These are phyloP conservation scores for Scheffersomyces illinoinensis DNA, from an alignment of 1,139 yeast species.

Conservation along the genomic window DNA sequence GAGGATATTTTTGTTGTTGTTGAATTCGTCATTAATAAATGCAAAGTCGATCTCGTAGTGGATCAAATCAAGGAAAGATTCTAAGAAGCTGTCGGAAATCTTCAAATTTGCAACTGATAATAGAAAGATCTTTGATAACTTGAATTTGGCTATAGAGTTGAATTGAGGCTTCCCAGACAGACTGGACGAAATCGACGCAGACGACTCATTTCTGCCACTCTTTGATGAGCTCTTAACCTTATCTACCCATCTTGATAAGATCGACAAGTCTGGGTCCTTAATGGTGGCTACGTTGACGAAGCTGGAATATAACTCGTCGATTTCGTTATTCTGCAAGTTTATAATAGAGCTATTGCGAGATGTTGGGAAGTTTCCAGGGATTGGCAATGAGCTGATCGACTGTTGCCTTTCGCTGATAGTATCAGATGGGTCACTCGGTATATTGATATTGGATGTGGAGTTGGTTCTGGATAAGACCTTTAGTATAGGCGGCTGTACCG, in stretches of 20 bases:
- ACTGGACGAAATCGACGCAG: not conserved
- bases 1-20: constrained; percentile 40
- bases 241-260: constrained; percentile 50
- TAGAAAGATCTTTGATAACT: constrained; percentile 64
- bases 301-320: constrained; percentile 68
- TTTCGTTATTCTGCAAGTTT: constrained; percentile 35
- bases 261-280: constrained; percentile 45
- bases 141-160: constrained; percentile 27
- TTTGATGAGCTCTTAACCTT: constrained; percentile 40
- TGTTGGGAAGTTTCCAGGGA: constrained; percentile 5
- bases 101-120: constrained; percentile 57
- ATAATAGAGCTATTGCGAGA: constrained; percentile 13
- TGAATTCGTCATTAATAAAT: constrained; percentile 40
- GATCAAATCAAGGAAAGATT: constrained; percentile 45
- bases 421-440: not conserved
- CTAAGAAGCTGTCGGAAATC: constrained; percentile 50
- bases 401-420: constrained; percentile 3
- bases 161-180: constrained; percentile 3
- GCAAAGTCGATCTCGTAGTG: constrained; percentile 44
- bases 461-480: constrained; percentile 2
- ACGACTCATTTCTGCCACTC: not conserved
- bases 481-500: constrained; percentile 3
- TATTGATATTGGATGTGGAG: constrained; percentile 1
- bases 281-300: constrained; percentile 61
- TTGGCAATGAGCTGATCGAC: constrained; percentile 2